Evolutionary conservation across 805 yeast genomes (phyloP).

Genomic region (Priceomyces medius): DNA sequence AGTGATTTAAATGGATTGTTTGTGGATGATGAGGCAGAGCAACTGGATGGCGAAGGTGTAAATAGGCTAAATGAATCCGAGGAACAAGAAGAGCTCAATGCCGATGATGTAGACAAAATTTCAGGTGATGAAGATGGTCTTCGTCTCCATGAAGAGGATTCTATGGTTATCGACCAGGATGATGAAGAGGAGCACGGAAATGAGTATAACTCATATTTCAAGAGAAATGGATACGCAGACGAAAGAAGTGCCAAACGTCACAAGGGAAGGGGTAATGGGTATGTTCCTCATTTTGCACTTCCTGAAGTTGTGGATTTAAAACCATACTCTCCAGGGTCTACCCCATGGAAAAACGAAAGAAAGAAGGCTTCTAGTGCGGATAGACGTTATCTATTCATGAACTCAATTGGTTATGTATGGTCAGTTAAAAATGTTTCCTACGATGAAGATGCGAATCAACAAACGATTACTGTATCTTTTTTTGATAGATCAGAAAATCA

Average conservation of each 20-base stretch:
- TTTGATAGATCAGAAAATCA: slow-evolving; percentile 73
- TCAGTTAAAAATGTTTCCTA: slow-evolving; percentile 47
- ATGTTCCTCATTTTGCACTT: slow-evolving; percentile 1
- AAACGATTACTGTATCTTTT: slow-evolving; percentile 82
- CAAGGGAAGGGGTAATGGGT: slow-evolving; percentile 15
- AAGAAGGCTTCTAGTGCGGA: slow-evolving; percentile 31
- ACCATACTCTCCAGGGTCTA: slow-evolving; percentile 84
- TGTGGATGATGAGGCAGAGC: slow-evolving; percentile 31
- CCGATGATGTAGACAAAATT: slow-evolving; percentile 9
- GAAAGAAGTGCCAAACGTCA: slow-evolving; percentile 22
- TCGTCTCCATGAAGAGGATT: slow-evolving; percentile 30
- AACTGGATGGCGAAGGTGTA: slow-evolving; percentile 18
- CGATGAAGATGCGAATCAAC: slow-evolving; percentile 28
- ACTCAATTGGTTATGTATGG: slow-evolving; percentile 78
- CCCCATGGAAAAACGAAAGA: slow-evolving; percentile 47
- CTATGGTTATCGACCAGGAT: slow-evolving; percentile 36
- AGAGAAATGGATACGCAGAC: slow-evolving; percentile 18
- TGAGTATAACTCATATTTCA: slow-evolving; percentile 24
- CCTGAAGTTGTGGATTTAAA: slow-evolving; percentile 26
- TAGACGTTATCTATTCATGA: slow-evolving; percentile 78
- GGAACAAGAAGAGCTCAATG: slow-evolving; percentile 15
- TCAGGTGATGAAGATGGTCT: slow-evolving; percentile 5
- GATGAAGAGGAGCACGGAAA: slow-evolving; percentile 18
- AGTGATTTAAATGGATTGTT: slow-evolving; percentile 15
- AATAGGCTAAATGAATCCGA: slow-evolving; percentile 14